Evolutionary conservation across 2,329 filamentous ascomycete genomes (phyloP), one percentile per base, ranked within the genome.

Genomic region (Apiospora saccharicola): DNA sequence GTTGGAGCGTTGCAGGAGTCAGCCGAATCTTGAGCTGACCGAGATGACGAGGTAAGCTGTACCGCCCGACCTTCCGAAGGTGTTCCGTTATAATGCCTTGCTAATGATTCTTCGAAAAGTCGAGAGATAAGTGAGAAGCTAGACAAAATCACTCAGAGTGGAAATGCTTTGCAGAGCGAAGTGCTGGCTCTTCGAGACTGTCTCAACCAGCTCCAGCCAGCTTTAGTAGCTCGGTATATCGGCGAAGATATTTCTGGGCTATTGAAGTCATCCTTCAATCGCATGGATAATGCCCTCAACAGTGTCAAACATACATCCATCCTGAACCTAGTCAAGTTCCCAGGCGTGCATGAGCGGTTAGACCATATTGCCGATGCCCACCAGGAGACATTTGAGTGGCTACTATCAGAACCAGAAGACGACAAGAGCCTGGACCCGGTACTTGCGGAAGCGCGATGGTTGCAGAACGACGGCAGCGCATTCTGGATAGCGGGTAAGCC

Each of bases 401-500:
- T 57, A 19, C 30, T 57, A 7, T 14, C 30, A 6, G 51, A 57
- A 14, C 24, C 3, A 8, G 26, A 19, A 16, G 24, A 57, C 1
- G 4, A 57, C 5, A 13, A 24, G 12, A 44, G 43, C 14, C 19
- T 22, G 7, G 13, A 47, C 8, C 19, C 22, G 46, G 7, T 26
- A 34, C 26, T 57, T 4, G 6, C 1, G 8, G 26, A 30, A 57
- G 26, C 51, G 4, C 51, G 51, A 14, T 57, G 51, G 51, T 16
- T 57, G 7, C 26, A 57, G 68, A 22, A 57, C 4, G 72, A 69
- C 7, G 51, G 16, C 14, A 75, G 73, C 0, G 73, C 74, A 26
- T 77, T 77, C 46, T 70, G 75, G 49, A 73, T 77, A 16, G 70
- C 70, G 10, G 75, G 76, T 0, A 77, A 77, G 67, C 75, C 75